Percentiles rank a stretch among this genome's conserved stretches.
Conservation (phyloP, 495 filamentous ascomycete genomes). For the Penicillium parvum region DNA sequence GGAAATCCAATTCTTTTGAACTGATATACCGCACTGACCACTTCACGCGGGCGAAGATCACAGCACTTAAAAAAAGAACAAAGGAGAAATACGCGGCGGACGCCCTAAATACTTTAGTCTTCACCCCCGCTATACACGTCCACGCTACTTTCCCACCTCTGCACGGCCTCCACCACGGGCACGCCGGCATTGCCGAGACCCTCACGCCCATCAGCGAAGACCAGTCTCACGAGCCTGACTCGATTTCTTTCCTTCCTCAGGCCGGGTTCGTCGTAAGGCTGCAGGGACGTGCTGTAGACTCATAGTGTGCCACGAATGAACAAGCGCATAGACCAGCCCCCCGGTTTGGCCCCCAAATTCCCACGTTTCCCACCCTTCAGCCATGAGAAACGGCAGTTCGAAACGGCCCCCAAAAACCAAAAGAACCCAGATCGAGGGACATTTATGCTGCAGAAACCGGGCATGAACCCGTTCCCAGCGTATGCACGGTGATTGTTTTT, state of each 20-base stretch:
- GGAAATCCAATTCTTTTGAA: background rate
- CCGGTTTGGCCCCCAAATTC: conserved; percentile 17
- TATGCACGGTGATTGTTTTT: conserved; percentile 5
- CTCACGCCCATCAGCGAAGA: conserved; percentile 1
- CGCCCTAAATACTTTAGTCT: background rate
- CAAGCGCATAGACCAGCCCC: background rate
- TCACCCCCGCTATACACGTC: background rate
- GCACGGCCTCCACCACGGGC: conserved; percentile 7
- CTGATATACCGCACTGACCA: conserved; percentile 7
- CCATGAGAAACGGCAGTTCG: background rate
- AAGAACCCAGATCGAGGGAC: background rate
- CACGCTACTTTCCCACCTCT: background rate
- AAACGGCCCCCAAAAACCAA: conserved; percentile 4
- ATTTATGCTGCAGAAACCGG: conserved; percentile 4
- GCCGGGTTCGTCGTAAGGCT: conserved; percentile 22
- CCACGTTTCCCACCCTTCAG: conserved; percentile 11
- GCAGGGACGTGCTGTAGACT: conserved; percentile 22
- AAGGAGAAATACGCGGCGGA: conserved; percentile 1
- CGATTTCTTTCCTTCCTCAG: no score
- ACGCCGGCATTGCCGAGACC: conserved; percentile 6
- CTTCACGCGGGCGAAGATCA: background rate
- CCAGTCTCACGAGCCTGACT: conserved; percentile 4
- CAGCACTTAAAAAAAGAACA: background rate
- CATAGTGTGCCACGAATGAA: conserved; percentile 9
- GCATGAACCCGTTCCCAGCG: conserved; percentile 1